phyloP scores from a whole-genome alignment of 2,329 filamentous ascomycete genomes.

The Paracoccidioides lutzii region DNA sequence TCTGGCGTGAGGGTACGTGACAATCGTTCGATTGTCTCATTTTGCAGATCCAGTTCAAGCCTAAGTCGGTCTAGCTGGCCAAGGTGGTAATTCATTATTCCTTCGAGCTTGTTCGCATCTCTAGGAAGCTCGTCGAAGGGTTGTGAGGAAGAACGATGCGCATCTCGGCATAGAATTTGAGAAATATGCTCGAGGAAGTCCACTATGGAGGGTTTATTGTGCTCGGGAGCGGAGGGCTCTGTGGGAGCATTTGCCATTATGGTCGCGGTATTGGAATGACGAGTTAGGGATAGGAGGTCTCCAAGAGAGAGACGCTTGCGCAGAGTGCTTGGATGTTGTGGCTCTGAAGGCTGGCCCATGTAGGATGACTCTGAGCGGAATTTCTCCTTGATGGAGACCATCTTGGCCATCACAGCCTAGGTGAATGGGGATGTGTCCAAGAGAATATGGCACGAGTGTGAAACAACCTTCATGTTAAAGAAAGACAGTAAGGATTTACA shows the following conservation, averaged over 20 bases:
- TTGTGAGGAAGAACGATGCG: background rate
- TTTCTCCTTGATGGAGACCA: constrained; percentile 2
- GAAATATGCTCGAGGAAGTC: too few relatives aligned
- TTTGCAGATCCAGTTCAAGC: constrained; percentile 14
- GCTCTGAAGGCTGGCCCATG: background rate
- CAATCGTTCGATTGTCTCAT: constrained; percentile 9
- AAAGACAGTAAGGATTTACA: background rate
- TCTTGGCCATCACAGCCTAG: background rate
- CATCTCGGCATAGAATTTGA: too few relatives aligned
- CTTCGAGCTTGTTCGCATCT: constrained; percentile 13
- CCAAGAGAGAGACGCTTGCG: constrained; percentile 6
- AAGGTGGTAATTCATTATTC: constrained; percentile 17
- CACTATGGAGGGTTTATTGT: too few relatives aligned
- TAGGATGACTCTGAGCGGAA: constrained; percentile 6
- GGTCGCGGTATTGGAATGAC: background rate
- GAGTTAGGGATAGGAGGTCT: background rate
- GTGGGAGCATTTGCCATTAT: too few relatives aligned
- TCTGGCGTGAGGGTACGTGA: constrained; percentile 6
- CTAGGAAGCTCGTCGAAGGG: constrained; percentile 5
- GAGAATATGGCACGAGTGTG: background rate
- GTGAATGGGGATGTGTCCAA: background rate
- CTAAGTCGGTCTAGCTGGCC: constrained; percentile 17
- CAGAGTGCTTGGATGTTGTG: background rate
- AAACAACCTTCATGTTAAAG: background rate
- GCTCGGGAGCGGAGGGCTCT: too few relatives aligned